A percentile compares a stretch with the other conserved stretches of the same genome.
Evolutionary conservation across 306 rosid genomes (phyloP).

Genomic region (Medicago ruthenica): DNA sequence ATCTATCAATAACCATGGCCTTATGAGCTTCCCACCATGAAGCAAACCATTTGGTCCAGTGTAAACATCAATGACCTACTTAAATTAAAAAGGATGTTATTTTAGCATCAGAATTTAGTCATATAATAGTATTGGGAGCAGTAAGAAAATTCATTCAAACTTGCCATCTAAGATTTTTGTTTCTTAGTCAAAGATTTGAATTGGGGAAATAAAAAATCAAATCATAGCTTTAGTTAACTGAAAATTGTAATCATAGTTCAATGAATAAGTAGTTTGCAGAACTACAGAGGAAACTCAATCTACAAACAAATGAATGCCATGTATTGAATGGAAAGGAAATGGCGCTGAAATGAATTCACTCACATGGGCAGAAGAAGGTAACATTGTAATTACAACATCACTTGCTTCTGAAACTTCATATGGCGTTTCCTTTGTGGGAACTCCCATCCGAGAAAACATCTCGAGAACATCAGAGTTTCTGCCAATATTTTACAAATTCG

Average conservation of each 20-base stretch:
- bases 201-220: conserved; percentile 11
- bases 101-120: conserved; percentile 42
- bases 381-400: conserved; percentile 91
- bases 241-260: conserved; percentile 32
- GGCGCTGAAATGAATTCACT: conserved; percentile 40
- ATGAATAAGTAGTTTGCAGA: conserved; percentile 17
- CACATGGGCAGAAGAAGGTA: conserved; percentile 92
- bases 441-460: conserved; percentile 74
- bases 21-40: conserved; percentile 64
- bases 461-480: conserved; percentile 67
- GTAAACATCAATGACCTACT: conserved; percentile 85
- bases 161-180: conserved; percentile 6
- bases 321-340: background rate
- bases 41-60: conserved; percentile 90
- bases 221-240: conserved; percentile 27
- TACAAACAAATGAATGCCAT: conserved; percentile 4
- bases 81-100: conserved; percentile 45
- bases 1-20: conserved; percentile 89
- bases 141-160: conserved; percentile 17
- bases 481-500: conserved; percentile 37
- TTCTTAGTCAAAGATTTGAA: background rate
- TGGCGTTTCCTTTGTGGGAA: conserved; percentile 74
- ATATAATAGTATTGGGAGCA: conserved; percentile 34
- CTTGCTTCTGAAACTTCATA: conserved; percentile 81
- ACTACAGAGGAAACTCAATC: conserved; percentile 24